phyloP scores from a whole-genome alignment of 108 stramenopile species.

The Nitzschia sp. region DNA sequence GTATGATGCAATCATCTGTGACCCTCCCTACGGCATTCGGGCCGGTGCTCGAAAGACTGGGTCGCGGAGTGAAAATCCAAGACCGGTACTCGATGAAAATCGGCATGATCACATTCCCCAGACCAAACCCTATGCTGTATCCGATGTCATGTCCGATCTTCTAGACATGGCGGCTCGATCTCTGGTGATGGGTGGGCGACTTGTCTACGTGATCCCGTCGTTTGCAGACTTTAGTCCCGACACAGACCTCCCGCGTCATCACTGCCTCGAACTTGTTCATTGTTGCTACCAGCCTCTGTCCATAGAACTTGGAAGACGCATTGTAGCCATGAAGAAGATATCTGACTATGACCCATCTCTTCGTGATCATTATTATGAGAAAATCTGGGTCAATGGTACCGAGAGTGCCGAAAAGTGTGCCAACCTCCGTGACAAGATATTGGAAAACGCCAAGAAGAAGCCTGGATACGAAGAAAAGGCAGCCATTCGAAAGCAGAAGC shows the following conservation, averaged over 20 bases:
- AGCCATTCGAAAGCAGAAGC: slow-evolving; percentile 63
- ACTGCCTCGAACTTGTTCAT: slow-evolving; percentile 74
- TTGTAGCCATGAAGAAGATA: slow-evolving; percentile 80
- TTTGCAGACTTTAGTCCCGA: slow-evolving; percentile 75
- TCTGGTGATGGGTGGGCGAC: slow-evolving; percentile 67
- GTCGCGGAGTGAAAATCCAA: slow-evolving; percentile 44
- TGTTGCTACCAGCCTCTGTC: slow-evolving; percentile 85
- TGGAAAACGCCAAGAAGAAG: slow-evolving; percentile 75
- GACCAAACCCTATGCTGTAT: slow-evolving; percentile 84
- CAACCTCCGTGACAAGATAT: slow-evolving; percentile 76
- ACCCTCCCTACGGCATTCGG: slow-evolving; percentile 90
- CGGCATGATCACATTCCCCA: slow-evolving; percentile 92
- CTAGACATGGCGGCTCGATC: slow-evolving; percentile 84
- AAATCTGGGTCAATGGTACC: slow-evolving; percentile 74
- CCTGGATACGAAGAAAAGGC: slow-evolving; percentile 80
- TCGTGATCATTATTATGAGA: slow-evolving; percentile 47
- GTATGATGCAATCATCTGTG: slow-evolving; percentile 86
- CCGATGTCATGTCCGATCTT: slow-evolving; percentile 91
- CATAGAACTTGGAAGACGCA: slow-evolving; percentile 74
- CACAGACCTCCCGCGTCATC: slow-evolving; percentile 76
- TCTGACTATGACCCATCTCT: slow-evolving; percentile 59
- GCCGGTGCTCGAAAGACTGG: slow-evolving; percentile 93
- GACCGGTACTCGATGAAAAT: slow-evolving; percentile 74
- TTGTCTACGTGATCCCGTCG: slow-evolving; percentile 90
- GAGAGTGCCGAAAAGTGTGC: slow-evolving; percentile 83